These are phyloP conservation scores for Sugiyamaella pinicola DNA, from an alignment of 1,139 yeast genomes.

Conservation along the genomic window DNA sequence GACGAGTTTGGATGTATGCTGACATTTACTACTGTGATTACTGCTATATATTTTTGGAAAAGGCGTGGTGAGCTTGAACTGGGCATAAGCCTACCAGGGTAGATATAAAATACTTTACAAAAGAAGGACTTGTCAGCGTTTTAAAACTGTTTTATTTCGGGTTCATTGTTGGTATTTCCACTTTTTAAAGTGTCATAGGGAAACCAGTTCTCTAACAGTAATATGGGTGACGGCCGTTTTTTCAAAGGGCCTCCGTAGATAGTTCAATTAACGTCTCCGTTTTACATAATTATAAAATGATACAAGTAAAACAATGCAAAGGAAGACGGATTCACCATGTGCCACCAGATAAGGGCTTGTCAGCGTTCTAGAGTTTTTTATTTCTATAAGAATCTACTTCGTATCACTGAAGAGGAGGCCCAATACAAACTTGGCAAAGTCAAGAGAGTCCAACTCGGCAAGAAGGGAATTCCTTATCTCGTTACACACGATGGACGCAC, in stretches of 20 bases:
- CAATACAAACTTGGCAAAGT: conserved; percentile 97
- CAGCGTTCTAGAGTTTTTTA: too few species aligned
- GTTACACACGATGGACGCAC: conserved; percentile 99
- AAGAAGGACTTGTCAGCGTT: too few species aligned
- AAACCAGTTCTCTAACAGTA: too few species aligned
- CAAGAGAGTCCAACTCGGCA: conserved; percentile 96
- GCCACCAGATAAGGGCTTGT: neutral
- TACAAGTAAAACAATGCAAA: neutral
- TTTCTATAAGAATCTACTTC: too few species aligned
- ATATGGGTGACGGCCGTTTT: too few species aligned
- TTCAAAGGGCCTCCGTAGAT: neutral
- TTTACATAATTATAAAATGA: neutral
- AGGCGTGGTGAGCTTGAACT: conserved; percentile 5
- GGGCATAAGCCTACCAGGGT: neutral
- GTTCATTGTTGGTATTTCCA: too few species aligned
- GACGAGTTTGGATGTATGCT: conserved; percentile 15
- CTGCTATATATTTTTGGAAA: conserved; percentile 14
- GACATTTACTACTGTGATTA: conserved; percentile 10
- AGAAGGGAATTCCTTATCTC: conserved; percentile 96
- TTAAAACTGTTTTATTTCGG: too few species aligned
- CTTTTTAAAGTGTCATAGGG: too few species aligned
- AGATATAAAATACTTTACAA: too few species aligned
- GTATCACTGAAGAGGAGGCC: conserved; percentile 98
- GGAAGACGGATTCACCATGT: neutral
- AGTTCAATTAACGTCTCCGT: neutral